phyloP scores from a whole-genome alignment of 2,329 filamentous ascomycete species.

The Paradendryphiella salina region DNA sequence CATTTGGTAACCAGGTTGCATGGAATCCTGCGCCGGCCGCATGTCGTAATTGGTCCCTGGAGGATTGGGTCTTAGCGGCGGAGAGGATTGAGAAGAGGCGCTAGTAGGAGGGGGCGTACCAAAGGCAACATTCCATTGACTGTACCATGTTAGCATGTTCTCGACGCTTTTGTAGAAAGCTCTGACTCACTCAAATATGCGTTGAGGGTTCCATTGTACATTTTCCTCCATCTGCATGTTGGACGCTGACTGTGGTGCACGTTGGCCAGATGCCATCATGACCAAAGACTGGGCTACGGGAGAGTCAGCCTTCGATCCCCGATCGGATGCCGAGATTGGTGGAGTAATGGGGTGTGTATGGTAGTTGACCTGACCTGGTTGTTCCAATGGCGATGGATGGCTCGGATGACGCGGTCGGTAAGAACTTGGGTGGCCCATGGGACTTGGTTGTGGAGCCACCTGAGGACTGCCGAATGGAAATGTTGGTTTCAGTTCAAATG shows the following conservation, averaged over 20 bases:
- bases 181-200: constrained; percentile 81
- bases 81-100: constrained; percentile 50
- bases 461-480: constrained; percentile 85
- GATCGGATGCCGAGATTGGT: constrained; percentile 72
- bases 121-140: constrained; percentile 95
- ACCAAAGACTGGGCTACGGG: constrained; percentile 71
- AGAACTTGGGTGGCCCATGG: constrained; percentile 58
- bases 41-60: constrained; percentile 47
- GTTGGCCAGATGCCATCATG: constrained; percentile 66
- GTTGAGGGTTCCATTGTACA: constrained; percentile 78
- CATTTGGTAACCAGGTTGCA: constrained; percentile 41
- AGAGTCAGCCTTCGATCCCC: constrained; percentile 77
- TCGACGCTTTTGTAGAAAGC: not conserved
- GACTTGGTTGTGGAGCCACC: constrained; percentile 64
- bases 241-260: constrained; percentile 53
- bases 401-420: constrained; percentile 56
- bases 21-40: constrained; percentile 42
- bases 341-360: constrained; percentile 72
- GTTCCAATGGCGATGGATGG: constrained; percentile 55
- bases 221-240: constrained; percentile 66
- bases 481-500: constrained; percentile 84
- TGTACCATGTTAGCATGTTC: constrained; percentile 46
- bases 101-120: constrained; percentile 62
- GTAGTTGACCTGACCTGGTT: constrained; percentile 66
- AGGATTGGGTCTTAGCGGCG: constrained; percentile 50